Evolutionary conservation across 1,284 basidiomycete genomes (phyloP).

Genomic region (Ceratobasidium sp.): DNA sequence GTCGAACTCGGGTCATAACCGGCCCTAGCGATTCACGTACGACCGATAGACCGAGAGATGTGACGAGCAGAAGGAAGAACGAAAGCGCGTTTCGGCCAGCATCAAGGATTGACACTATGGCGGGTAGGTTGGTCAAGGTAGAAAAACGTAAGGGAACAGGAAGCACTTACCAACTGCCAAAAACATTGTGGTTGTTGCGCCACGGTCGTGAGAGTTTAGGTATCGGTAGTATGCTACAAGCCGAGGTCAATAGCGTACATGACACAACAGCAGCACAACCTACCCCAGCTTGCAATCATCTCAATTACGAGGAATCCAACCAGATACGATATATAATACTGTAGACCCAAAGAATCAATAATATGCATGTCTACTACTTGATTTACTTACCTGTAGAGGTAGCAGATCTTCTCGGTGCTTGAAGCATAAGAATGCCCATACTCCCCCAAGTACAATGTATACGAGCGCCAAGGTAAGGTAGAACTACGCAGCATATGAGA

Average conservation of each 20-base stretch:
- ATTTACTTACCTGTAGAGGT: constrained; percentile 72
- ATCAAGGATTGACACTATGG: constrained; percentile 83
- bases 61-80: constrained; percentile 94
- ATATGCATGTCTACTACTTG: neutral
- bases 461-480: constrained; percentile 84
- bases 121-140: neutral
- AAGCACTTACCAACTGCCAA: constrained; percentile 84
- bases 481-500: constrained; percentile 63
- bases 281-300: constrained; percentile 90
- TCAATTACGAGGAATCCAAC: constrained; percentile 90
- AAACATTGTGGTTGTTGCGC: constrained; percentile 78
- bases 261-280: constrained; percentile 41
- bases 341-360: constrained; percentile 28
- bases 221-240: constrained; percentile 80
- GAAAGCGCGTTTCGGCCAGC: constrained; percentile 93
- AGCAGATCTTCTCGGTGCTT: constrained; percentile 83
- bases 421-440: constrained; percentile 88
- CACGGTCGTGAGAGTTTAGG: constrained; percentile 85
- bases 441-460: constrained; percentile 71
- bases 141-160: constrained; percentile 19
- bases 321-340: constrained; percentile 95
- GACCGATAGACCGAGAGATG: constrained; percentile 86
- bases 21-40: constrained; percentile 80
- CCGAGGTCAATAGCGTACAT: constrained; percentile 11
- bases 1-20: constrained; percentile 79